These are phyloP conservation scores for Quercus cerris DNA, from an alignment of 306 rosid genomes.

Conservation along the genomic window DNA sequence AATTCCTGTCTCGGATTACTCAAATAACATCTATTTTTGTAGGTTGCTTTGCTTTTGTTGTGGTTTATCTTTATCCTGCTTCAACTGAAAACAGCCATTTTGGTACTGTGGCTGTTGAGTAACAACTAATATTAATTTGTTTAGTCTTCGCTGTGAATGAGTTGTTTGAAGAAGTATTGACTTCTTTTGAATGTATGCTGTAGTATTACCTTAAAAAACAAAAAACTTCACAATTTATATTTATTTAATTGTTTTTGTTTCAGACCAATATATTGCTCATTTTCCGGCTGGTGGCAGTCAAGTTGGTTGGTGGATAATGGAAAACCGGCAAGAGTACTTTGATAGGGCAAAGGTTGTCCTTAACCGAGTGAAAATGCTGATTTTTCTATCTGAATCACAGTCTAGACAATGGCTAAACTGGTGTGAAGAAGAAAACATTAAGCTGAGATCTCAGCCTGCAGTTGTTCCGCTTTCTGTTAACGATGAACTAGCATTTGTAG, in stretches of 20 bases:
- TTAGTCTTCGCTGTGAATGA: neutral
- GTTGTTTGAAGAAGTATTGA: neutral
- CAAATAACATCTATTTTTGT: neutral
- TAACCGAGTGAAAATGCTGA: constrained; percentile 60
- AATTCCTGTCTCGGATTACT: neutral
- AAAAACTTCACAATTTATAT: neutral
- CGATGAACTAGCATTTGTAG: constrained; percentile 78
- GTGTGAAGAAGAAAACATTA: constrained; percentile 73
- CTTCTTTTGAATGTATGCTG: neutral
- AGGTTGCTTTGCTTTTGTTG: neutral
- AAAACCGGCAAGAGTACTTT: constrained; percentile 82
- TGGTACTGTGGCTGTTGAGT: neutral
- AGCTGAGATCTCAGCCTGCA: constrained; percentile 58
- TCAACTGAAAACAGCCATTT: neutral
- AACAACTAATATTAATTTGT: neutral
- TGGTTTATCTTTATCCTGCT: constrained; percentile 2
- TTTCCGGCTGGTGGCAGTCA: constrained; percentile 82
- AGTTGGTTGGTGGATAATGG: constrained; percentile 98
- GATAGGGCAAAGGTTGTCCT: constrained; percentile 70
- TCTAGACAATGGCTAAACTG: constrained; percentile 77
- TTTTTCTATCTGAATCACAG: constrained; percentile 75
- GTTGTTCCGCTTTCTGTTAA: constrained; percentile 76
- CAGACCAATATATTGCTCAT: constrained; percentile 73
- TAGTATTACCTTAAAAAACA: neutral
- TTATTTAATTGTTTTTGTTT: neutral